Base-by-base conservation (phyloP, 768 basidiomycete genomes). In the Mycena maculata region DNA sequence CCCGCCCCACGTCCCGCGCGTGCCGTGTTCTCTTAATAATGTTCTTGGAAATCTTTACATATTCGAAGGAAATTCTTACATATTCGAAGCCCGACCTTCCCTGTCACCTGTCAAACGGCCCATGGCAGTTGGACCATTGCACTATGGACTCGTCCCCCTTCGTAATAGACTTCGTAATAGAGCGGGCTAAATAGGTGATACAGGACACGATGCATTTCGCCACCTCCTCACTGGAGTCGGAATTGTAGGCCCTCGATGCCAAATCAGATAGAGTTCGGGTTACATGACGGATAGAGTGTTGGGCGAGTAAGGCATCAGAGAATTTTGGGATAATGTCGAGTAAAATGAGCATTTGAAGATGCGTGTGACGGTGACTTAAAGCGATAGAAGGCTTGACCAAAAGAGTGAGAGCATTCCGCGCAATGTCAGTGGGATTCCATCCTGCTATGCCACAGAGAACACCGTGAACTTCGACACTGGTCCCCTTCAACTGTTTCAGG, bases 241-340 rank as follows among this genome's bases (percentile, higher is more conserved):
- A 15, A 12, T 52, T 27, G 38, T 50, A 52, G 2, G 25, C 25
- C 6, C 7, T 8, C 20, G 25, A 25, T 9, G 38, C 52, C 5
- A 60, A 30, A 0, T 50, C 48, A 23, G 25, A 2, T 11, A 60
- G 49, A 22, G 28, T 15, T 3, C 49, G 48, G 16, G 48, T 42
- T 13, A 60, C 38, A 20, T 52, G 20, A 5, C 48, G 48, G 22
- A 60, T 31, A n/a, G 60, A 60, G 27, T 60, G 23, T 15, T 60
- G 60, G 23, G 48, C 33, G n/a, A 50, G 38, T 18, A 60, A 23
- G 28, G 48, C 60, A 23, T 28, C 20, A 25, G 60, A 31, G 25
- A 30, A 52, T 18, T 30, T 13, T 1, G 45, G 8, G 2, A 1
- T 2, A 25, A 28, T 12, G 18, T 6, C 22, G 27, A 60, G 36